Percentiles rank a stretch among this genome's conserved stretches.
Conservation (phyloP, 805 yeast species). For the Saturnispora zaruensis region DNA sequence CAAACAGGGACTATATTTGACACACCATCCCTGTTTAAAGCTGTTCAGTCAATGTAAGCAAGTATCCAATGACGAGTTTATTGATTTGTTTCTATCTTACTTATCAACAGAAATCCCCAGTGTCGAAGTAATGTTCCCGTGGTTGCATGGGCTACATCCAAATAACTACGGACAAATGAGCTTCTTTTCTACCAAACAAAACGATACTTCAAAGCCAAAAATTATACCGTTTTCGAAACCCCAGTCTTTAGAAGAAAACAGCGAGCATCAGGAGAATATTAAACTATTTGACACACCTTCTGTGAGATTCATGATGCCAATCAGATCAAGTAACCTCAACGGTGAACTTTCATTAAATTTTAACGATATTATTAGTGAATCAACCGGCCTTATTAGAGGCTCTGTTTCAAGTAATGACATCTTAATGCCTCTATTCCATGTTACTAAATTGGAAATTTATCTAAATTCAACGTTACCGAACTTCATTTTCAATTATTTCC, state of each 20-base stretch:
- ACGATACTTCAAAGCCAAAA: slow-evolving; percentile 8
- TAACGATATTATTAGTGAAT: slow-evolving; percentile 27
- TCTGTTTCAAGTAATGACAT: slow-evolving; percentile 48
- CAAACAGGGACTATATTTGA: slow-evolving; percentile 17
- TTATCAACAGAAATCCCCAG: slow-evolving; percentile 41
- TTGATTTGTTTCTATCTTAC: slow-evolving; percentile 17
- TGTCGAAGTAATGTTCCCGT: slow-evolving; percentile 69
- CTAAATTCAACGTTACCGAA: slow-evolving; percentile 23
- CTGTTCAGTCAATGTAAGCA: slow-evolving; percentile 15
- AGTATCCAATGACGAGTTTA: slow-evolving; percentile 22
- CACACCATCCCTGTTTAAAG: slow-evolving; percentile 14
- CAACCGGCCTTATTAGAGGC: slow-evolving; percentile 44
- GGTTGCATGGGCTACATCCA: slow-evolving; percentile 75
- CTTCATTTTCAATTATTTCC: slow-evolving; percentile 16
- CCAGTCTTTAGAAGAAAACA: slow-evolving; percentile 6
- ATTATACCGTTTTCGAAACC: slow-evolving; percentile 13
- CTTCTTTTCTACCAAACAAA: slow-evolving; percentile 27
- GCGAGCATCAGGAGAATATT: neutral
- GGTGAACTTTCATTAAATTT: slow-evolving; percentile 25
- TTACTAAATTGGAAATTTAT: slow-evolving; percentile 23
- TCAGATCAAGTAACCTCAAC: slow-evolving; percentile 25
- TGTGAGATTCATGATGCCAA: slow-evolving; percentile 23
- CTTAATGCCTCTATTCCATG: slow-evolving; percentile 35
- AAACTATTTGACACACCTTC: slow-evolving; percentile 15
- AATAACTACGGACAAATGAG: slow-evolving; percentile 46